Evolutionary conservation across 106 monocot species (phyloP), one percentile per base, ranked within the genome.

Genomic region (Posidonia australis): DNA sequence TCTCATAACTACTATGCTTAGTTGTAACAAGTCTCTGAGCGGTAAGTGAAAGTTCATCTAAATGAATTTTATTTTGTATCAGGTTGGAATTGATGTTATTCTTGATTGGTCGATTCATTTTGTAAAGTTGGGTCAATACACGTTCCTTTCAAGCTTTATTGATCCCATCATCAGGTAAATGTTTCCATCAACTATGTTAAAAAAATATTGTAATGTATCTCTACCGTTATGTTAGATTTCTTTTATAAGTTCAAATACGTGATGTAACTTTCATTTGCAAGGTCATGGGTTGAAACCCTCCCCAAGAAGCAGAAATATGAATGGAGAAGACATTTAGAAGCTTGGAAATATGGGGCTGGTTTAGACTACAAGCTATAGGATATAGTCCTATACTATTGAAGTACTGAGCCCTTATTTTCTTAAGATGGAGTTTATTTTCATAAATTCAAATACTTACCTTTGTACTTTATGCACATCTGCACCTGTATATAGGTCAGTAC

Each of bases 291-390:
- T 31, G 74, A 82, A 71, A 70, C 44, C 14, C 82, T 94, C 51
- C 62, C 83, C 32, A 32, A 57, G 66, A 86, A 75, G 77, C 60
- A 78, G 51, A 84, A 67, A 69, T 90, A 78, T 54, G 65, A 73
- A 43, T 82, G 83, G 82, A 83, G 66, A 46, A 67, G 86, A 9
- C 67, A 58, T 62, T 69, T 94, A 16, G 94, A 94, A 78, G 94
- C 86, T 62, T 94, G 94, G 90, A 86, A 82, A 70, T 94, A 94
- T 78, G 89, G 94, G 65, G 67, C 94, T 63, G 90, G 94, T 53
- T 76, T 93, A 51, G 88, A 93, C 72, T 93, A 86, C 70, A 78
- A 76, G 18, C 61, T 27, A 18, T 77, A 60, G 21, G 25, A 46
- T 60, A 17, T 21, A 26, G 9, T 61, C 12, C 27, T 7, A 0